Evolutionary conservation across 2,329 filamentous ascomycete species (phyloP), one percentile per base, ranked within the genome.

Genomic region (Orbilia brochopaga): DNA sequence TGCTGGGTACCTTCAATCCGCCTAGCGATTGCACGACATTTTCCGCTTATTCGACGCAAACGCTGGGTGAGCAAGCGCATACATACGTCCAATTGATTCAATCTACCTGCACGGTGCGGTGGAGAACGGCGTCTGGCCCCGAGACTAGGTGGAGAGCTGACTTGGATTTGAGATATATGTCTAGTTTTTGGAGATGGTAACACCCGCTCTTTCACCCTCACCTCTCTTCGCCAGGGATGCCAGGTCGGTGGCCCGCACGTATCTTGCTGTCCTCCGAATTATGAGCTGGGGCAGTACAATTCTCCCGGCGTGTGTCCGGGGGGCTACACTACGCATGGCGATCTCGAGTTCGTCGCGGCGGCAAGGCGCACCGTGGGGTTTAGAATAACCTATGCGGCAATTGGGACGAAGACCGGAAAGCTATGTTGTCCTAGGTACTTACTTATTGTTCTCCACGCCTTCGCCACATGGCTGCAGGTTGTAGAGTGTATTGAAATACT

Each of bases 371-470:
- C 58, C 6, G 46, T 57, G 6, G 58, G 65, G 5, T 44, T 69
- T 44, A 58, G 44, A 46, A 59, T 69, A 44, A 63, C 58, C 2
- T 69, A 69, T 17, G 51, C 58, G 1, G 46, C 35, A 2, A 35
- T 69, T 10, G 52, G 65, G 19, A 63, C 65, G 11, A 52, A 54
- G 30, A 54, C 46, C 10, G 65, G 65, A 11, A 69, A 69, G 46
- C n/a, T 69, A 37, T 69, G 58, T 27, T 69, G 65, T 24, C 65
- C 65, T 2, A 69, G 58, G 62, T 21, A 54, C 13, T 57, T 58
- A n/a, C n/a, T n/a, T n/a, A n/a, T n/a, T n/a, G n/a, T n/a, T n/a
- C n/a, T n/a, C n/a, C n/a, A n/a, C n/a, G n/a, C n/a, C n/a, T n/a
- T n/a, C n/a, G n/a, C n/a, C n/a, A n/a, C n/a, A n/a, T n/a, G n/a